Evolutionary conservation across 805 yeast genomes (phyloP).

Genomic region (Saccharomycopsis selenospora): DNA sequence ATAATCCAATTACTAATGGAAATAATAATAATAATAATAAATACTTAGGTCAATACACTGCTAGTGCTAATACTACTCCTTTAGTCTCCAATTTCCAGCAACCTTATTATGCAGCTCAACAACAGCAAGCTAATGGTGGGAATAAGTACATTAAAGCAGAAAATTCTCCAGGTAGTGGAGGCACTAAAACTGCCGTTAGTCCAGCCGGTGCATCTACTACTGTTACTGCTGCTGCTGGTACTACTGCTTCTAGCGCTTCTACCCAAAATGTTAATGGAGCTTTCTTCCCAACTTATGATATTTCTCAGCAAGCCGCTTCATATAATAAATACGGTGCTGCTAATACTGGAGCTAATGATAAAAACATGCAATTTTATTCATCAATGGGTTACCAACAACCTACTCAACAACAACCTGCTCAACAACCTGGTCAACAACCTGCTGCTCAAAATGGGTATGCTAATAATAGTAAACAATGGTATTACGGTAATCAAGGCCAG

Average conservation of each 20-base stretch:
- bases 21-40: not conserved
- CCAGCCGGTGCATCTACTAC: not conserved
- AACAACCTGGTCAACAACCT: constrained; percentile 1
- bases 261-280: not conserved
- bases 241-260: constrained; percentile 6
- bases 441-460: constrained; percentile 1
- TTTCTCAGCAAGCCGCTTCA: constrained; percentile 2
- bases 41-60: constrained; percentile 1
- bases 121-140: not conserved
- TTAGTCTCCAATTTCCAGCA: not conserved
- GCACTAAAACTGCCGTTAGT: not conserved
- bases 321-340: not conserved
- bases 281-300: constrained; percentile 4
- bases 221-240: not conserved
- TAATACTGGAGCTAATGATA: not conserved
- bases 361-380: not conserved
- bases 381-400: not conserved
- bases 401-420: constrained; percentile 6
- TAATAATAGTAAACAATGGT: constrained; percentile 1
- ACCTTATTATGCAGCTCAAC: not conserved
- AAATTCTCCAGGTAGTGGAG: not conserved
- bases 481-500: constrained; percentile 3
- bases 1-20: constrained; percentile 6
- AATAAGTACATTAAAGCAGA: not conserved
- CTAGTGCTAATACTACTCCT: not conserved